Percentiles rank a stretch among this genome's conserved stretches.
Conservation (phyloP, 352 stramenopile genomes). For the Phytophthora litchii region DNA sequence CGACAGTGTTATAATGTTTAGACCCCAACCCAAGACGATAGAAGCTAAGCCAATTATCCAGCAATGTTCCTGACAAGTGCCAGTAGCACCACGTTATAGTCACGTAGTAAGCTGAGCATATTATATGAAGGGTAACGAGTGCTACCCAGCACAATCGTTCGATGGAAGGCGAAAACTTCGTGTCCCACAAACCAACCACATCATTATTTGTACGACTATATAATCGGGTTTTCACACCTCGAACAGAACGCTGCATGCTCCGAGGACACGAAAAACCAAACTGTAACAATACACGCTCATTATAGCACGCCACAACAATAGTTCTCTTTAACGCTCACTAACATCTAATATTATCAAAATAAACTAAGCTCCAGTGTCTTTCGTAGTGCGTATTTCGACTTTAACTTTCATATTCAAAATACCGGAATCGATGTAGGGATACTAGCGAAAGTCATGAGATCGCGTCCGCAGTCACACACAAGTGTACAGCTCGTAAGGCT, state of each 20-base stretch:
- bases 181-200: constrained; percentile 1
- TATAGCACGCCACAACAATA: too few species aligned
- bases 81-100: constrained; percentile 6
- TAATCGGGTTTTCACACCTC: not conserved
- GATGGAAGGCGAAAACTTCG: not conserved
- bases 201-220: not conserved
- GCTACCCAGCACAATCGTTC: constrained; percentile 5
- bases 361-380: too few species aligned
- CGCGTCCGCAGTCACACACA: too few species aligned
- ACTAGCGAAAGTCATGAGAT: too few species aligned
- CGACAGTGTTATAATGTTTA: not conserved
- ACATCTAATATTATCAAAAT: too few species aligned
- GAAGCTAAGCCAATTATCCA: constrained; percentile 12
- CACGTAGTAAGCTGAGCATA: constrained; percentile 6
- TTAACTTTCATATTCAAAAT: too few species aligned
- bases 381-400: too few species aligned
- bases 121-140: constrained; percentile 2
- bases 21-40: constrained; percentile 5
- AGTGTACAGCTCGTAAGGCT: too few species aligned
- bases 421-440: too few species aligned
- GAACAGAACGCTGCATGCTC: not conserved
- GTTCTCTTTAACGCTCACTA: too few species aligned
- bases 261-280: too few species aligned
- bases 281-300: too few species aligned
- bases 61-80: constrained; percentile 2